Conservation (phyloP, 257 asterid genomes). For the Nicotiana undulata region DNA sequence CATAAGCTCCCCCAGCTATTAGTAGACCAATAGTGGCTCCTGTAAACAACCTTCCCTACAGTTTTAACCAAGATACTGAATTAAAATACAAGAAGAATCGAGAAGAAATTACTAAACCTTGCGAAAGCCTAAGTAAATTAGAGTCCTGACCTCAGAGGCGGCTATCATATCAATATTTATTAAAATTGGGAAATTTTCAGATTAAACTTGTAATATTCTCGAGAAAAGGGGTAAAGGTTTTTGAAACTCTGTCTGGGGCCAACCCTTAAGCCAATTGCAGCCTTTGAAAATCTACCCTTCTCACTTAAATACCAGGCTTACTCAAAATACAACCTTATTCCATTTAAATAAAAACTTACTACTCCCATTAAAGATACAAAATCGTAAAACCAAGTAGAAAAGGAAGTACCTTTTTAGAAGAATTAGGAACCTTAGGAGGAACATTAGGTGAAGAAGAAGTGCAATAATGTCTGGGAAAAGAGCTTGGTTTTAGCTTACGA, state of each 20-base stretch:
- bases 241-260: too few species aligned
- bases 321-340: not conserved
- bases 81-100: not conserved
- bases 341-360: not conserved
- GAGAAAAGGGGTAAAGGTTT: not conserved
- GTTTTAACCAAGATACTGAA: conserved; percentile 14
- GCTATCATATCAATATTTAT: not conserved
- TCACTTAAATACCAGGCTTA: too few species aligned
- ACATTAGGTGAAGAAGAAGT: conserved; percentile 12
- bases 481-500: conserved; percentile 1
- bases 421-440: conserved; percentile 20
- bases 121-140: not conserved
- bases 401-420: conserved; percentile 26
- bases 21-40: conserved; percentile 82
- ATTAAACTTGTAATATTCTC: not conserved
- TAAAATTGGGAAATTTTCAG: not conserved
- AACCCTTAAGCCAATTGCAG: too few species aligned
- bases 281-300: too few species aligned
- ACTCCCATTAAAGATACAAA: not conserved
- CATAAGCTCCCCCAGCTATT: conserved; percentile 95
- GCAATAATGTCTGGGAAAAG: conserved; percentile 10
- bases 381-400: not conserved
- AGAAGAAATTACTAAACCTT: not conserved
- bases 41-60: conserved; percentile 88
- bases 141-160: not conserved